Percentiles rank a stretch among this genome's conserved stretches.
phyloP scores from a whole-genome alignment of 345 rosid species.

The Syzygium grande region DNA sequence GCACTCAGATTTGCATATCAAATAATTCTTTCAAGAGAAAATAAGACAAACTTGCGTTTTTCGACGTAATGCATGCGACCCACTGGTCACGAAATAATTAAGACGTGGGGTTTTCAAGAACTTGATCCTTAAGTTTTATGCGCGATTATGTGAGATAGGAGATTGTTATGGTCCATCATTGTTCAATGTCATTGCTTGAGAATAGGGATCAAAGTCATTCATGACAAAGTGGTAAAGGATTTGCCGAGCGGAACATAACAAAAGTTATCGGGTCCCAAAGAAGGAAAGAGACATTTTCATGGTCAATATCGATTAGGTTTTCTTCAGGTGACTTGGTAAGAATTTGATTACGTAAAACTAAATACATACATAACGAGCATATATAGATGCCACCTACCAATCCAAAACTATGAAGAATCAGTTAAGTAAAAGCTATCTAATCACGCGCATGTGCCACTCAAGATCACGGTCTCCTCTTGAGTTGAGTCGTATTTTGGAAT shows the following conservation, averaged over 20 bases:
- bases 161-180: background rate
- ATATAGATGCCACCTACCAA: background rate
- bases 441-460: background rate
- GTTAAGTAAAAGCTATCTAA: background rate
- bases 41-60: background rate
- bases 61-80: background rate
- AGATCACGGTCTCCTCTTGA: background rate
- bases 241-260: background rate
- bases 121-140: background rate
- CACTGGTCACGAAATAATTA: background rate
- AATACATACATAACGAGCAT: background rate
- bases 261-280: background rate
- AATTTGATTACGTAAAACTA: background rate
- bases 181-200: background rate
- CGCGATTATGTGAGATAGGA: background rate
- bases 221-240: background rate
- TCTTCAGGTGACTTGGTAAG: background rate
- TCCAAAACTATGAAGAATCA: background rate
- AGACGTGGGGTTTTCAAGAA: background rate
- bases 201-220: background rate
- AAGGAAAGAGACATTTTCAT: background rate
- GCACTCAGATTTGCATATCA: background rate
- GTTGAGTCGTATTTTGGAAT: background rate
- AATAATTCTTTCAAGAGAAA: background rate
- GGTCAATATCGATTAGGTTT: background rate